Percentiles rank a stretch among this genome's conserved stretches.
Conservation (phyloP, 2,329 filamentous ascomycete species). For the Lomentospora prolificans region DNA sequence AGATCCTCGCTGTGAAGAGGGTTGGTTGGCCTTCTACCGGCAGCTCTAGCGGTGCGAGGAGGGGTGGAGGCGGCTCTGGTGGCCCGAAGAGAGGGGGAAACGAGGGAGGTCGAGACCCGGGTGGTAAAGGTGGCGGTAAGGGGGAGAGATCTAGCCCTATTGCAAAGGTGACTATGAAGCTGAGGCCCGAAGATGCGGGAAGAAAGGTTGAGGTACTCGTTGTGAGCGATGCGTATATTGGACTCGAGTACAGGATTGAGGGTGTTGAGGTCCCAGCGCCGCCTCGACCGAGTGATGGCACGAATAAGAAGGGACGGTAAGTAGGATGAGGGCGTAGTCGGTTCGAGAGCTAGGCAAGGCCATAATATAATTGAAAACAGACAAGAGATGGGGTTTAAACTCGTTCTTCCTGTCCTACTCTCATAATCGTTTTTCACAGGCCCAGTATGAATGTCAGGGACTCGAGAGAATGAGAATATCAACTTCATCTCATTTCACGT, state of each 20-base stretch:
- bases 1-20: slow-evolving; percentile 78
- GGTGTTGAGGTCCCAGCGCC: slow-evolving; percentile 42
- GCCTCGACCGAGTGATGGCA: slow-evolving; percentile 26
- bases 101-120: no score
- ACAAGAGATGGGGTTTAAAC: no score
- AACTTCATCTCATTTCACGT: no score
- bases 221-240: slow-evolving; percentile 80
- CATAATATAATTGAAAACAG: no score
- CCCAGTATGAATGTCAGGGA: no score
- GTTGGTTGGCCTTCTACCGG: slow-evolving; percentile 56
- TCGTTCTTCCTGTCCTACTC: no score
- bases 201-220: slow-evolving; percentile 65
- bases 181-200: slow-evolving; percentile 38
- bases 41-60: background rate
- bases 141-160: slow-evolving; percentile 35
- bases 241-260: slow-evolving; percentile 48
- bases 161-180: slow-evolving; percentile 47
- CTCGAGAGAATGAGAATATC: no score
- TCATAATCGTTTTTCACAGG: no score
- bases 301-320: slow-evolving; percentile 28
- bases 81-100: slow-evolving; percentile 14
- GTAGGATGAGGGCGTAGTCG: background rate
- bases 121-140: slow-evolving; percentile 10
- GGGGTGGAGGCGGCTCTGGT: slow-evolving; percentile 11
- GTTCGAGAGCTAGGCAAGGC: no score